These are phyloP conservation scores for Lachnellula subtilissima DNA, from an alignment of 2,329 filamentous ascomycete species.

Conservation along the genomic window DNA sequence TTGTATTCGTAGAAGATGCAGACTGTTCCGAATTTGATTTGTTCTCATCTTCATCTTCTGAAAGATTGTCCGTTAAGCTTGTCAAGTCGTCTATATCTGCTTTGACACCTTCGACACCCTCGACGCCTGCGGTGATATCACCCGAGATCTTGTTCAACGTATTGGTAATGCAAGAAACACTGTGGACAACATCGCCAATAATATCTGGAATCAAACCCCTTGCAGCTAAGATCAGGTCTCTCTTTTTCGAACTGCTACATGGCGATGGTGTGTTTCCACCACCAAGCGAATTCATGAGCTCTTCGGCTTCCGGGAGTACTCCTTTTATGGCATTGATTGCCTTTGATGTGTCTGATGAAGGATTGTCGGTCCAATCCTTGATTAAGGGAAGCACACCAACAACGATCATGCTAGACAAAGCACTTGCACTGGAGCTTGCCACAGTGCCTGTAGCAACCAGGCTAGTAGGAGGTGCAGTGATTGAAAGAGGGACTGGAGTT, in stretches of 20 bases:
- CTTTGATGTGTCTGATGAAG: neutral
- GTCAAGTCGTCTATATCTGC: neutral
- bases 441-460: neutral
- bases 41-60: neutral
- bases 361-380: neutral
- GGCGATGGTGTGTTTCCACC: neutral
- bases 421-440: neutral
- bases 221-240: neutral
- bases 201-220: neutral
- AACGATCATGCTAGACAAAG: neutral
- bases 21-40: neutral
- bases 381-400: neutral
- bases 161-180: neutral
- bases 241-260: neutral
- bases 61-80: neutral
- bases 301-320: neutral
- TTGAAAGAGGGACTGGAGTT: neutral
- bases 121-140: neutral
- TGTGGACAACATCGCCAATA: neutral
- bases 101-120: neutral
- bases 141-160: neutral
- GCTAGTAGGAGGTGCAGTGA: neutral
- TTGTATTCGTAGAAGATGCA: too few species aligned
- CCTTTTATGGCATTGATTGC: neutral
- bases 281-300: neutral